Percentiles rank a stretch among this genome's conserved stretches.
Conservation (phyloP, 768 basidiomycete species). For the Mycena sanguinolenta region DNA sequence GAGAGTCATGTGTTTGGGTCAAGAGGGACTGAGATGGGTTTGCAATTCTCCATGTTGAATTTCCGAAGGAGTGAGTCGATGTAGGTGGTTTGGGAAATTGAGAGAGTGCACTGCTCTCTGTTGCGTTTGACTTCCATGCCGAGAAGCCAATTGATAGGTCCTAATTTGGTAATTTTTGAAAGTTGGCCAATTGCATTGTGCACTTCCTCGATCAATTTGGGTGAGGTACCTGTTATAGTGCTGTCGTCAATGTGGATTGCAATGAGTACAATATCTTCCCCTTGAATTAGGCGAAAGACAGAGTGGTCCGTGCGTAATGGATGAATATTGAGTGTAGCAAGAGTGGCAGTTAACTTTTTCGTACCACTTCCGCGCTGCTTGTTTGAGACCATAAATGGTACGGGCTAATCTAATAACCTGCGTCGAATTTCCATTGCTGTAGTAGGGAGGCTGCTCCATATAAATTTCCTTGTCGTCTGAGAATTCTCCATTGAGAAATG, state of each 20-base stretch:
- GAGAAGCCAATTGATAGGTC: neutral
- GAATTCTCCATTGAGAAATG: constrained; percentile 1
- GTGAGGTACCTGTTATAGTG: neutral
- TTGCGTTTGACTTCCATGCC: neutral
- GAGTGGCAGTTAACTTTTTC: neutral
- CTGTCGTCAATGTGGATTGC: neutral
- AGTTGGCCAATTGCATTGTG: neutral
- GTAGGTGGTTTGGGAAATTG: neutral
- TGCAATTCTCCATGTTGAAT: neutral
- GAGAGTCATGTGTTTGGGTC: neutral
- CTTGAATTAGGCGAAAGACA: neutral
- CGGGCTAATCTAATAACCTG: neutral
- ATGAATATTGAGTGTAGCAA: neutral
- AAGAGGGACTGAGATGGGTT: neutral
- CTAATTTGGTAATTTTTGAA: neutral
- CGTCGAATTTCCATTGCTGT: neutral
- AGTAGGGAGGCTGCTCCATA: neutral
- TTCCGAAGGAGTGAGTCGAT: neutral
- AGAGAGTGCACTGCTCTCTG: neutral
- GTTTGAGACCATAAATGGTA: neutral
- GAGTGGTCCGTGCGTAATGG: neutral
- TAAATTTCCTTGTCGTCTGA: neutral
- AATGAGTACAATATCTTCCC: neutral
- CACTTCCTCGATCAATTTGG: neutral
- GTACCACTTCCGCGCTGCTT: neutral